These are phyloP conservation scores for Fusarium humuli DNA, from an alignment of 2,329 filamentous ascomycete species.

Conservation along the genomic window DNA sequence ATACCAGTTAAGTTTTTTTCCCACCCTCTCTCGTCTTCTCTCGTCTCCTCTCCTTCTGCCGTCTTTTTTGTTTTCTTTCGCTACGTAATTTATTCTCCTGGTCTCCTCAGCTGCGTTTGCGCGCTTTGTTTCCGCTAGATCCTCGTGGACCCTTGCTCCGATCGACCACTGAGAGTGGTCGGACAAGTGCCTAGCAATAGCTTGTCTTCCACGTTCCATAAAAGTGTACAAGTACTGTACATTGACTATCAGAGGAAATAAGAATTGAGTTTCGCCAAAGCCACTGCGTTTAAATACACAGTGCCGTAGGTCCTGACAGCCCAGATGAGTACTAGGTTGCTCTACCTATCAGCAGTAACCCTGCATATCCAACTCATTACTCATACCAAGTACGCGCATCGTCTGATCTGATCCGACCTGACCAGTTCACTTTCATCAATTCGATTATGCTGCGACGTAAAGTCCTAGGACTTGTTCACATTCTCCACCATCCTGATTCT, in stretches of 20 bases:
- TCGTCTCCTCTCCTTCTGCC: slow-evolving; percentile 7
- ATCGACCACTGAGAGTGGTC: slow-evolving; percentile 31
- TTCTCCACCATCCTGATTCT: slow-evolving; percentile 18
- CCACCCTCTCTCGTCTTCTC: neutral
- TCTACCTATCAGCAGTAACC: neutral
- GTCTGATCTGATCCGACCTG: slow-evolving; percentile 7
- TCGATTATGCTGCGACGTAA: slow-evolving; percentile 12
- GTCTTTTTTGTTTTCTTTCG: slow-evolving; percentile 2
- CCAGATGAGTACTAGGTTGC: neutral
- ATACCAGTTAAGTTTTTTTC: slow-evolving; percentile 14
- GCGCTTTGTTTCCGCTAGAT: slow-evolving; percentile 34
- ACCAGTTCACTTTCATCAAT: neutral
- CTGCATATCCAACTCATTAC: neutral
- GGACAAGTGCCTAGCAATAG: slow-evolving; percentile 7
- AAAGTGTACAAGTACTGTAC: slow-evolving; percentile 4
- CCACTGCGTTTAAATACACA: neutral
- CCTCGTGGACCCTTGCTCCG: slow-evolving; percentile 27
- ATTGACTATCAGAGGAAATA: slow-evolving; percentile 6
- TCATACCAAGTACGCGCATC: neutral
- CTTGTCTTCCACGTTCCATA: slow-evolving; percentile 10
- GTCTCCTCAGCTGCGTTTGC: slow-evolving; percentile 14
- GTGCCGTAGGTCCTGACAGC: slow-evolving; percentile 8
- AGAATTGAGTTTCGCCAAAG: slow-evolving; percentile 21
- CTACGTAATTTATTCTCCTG: slow-evolving; percentile 13
- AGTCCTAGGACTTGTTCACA: slow-evolving; percentile 10